phyloP scores from a whole-genome alignment of 179 eudicot genomes.

The Nepenthes alata region DNA sequence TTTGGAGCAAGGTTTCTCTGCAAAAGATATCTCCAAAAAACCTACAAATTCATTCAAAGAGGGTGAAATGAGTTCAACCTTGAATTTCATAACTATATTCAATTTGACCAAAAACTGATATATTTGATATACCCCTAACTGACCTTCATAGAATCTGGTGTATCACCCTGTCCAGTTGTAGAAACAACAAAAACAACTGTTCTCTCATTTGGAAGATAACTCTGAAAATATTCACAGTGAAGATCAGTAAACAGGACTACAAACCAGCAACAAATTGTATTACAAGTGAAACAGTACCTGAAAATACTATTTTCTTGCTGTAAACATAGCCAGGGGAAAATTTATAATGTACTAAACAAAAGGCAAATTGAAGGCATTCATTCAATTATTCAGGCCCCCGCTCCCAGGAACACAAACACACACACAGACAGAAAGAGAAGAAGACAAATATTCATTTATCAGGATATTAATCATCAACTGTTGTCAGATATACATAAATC shows the following conservation, averaged over 20 bases:
- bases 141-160: conserved; percentile 89
- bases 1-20: conserved; percentile 46
- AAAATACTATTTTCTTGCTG: neutral
- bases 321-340: too few species aligned
- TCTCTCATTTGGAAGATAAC: conserved; percentile 33
- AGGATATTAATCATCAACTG: too few species aligned
- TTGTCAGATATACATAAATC: too few species aligned
- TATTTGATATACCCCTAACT: conserved; percentile 4
- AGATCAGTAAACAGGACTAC: neutral
- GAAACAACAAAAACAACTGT: conserved; percentile 67
- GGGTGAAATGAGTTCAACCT: neutral
- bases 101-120: neutral
- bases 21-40: conserved; percentile 77
- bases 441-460: too few species aligned
- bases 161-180: conserved; percentile 92
- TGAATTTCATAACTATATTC: neutral
- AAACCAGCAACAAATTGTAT: neutral
- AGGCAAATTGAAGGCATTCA: too few species aligned
- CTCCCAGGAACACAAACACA: too few species aligned
- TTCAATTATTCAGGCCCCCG: too few species aligned
- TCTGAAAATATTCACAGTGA: conserved; percentile 21
- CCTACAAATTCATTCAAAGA: conserved; percentile 27
- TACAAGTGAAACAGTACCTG: neutral
- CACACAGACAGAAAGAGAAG: too few species aligned
- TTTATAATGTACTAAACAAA: too few species aligned